phyloP scores from a whole-genome alignment of 768 basidiomycete species.

The Serendipita indica region DNA sequence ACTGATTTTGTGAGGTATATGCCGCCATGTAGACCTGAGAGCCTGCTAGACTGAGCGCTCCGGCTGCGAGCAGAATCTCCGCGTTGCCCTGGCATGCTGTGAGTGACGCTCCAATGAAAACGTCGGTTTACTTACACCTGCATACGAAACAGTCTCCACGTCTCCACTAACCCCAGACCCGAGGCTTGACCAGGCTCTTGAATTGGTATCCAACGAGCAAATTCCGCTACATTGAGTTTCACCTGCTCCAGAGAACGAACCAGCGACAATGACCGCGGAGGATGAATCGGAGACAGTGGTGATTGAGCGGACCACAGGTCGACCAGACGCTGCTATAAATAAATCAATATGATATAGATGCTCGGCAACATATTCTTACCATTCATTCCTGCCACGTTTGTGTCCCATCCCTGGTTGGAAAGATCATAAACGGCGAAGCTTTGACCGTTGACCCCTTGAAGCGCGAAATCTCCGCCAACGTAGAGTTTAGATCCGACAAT shows the following conservation, averaged over 20 bases:
- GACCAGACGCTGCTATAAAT: slow-evolving; percentile 26
- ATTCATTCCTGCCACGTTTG: slow-evolving; percentile 46
- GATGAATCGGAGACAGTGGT: slow-evolving; percentile 43
- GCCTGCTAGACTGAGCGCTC: slow-evolving; percentile 54
- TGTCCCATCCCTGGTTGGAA: slow-evolving; percentile 42
- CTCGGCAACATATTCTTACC: slow-evolving; percentile 20
- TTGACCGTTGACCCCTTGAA: slow-evolving; percentile 37
- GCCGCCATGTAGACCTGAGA: slow-evolving; percentile 56
- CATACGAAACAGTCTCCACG: slow-evolving; percentile 60
- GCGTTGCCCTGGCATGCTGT: slow-evolving; percentile 38
- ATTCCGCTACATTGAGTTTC: slow-evolving; percentile 58
- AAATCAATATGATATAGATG: neutral
- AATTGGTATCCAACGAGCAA: slow-evolving; percentile 53
- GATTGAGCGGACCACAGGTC: slow-evolving; percentile 56
- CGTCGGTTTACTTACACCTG: slow-evolving; percentile 50
- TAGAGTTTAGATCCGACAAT: slow-evolving; percentile 59
- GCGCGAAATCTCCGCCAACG: slow-evolving; percentile 72
- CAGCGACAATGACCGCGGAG: slow-evolving; percentile 63
- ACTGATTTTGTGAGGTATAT: slow-evolving; percentile 53
- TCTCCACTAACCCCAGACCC: slow-evolving; percentile 74
- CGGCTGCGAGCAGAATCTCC: slow-evolving; percentile 62
- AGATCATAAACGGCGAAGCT: slow-evolving; percentile 78
- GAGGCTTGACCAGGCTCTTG: slow-evolving; percentile 66
- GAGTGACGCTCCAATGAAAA: neutral
- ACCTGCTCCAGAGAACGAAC: slow-evolving; percentile 73